A percentile compares a stretch with the other conserved stretches of the same genome.
Evolutionary conservation across 1,284 basidiomycete species (phyloP).

Genomic region (Pascua guehoae): DNA sequence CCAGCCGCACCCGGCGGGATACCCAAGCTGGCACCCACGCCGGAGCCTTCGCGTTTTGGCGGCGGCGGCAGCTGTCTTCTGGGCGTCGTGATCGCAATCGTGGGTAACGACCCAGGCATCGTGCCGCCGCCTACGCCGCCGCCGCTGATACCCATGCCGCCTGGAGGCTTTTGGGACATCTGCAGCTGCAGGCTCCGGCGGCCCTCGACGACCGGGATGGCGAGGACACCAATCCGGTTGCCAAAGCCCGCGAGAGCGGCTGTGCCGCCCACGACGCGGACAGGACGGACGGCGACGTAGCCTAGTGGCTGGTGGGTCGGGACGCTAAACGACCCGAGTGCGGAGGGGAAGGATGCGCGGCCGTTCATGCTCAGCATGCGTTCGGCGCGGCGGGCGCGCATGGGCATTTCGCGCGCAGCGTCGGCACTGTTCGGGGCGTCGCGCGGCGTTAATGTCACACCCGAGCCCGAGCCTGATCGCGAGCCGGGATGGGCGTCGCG

Average conservation of each 20-base stretch:
- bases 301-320: conserved; percentile 30
- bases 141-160: too few relatives aligned
- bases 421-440: not conserved
- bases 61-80: not conserved
- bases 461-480: too few relatives aligned
- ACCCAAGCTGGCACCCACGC: too few relatives aligned
- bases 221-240: conserved; percentile 39
- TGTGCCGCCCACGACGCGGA: conserved; percentile 10
- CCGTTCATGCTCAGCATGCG: conserved; percentile 37
- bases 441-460: not conserved
- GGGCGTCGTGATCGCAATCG: conserved; percentile 2
- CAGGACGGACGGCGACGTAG: conserved; percentile 33
- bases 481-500: not conserved
- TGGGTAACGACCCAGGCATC: not conserved
- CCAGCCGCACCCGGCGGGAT: too few relatives aligned
- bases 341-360: conserved; percentile 31
- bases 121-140: not conserved
- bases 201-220: conserved; percentile 23
- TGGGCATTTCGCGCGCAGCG: conserved; percentile 19
- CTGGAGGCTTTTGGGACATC: too few relatives aligned
- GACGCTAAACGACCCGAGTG: conserved; percentile 24
- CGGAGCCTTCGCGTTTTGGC: not conserved
- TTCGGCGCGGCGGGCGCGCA: conserved; percentile 32
- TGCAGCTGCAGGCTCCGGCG: too few relatives aligned
- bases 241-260: conserved; percentile 37